Conservation (phyloP, 345 rosid species). For the Chamaenerion angustifolium region DNA sequence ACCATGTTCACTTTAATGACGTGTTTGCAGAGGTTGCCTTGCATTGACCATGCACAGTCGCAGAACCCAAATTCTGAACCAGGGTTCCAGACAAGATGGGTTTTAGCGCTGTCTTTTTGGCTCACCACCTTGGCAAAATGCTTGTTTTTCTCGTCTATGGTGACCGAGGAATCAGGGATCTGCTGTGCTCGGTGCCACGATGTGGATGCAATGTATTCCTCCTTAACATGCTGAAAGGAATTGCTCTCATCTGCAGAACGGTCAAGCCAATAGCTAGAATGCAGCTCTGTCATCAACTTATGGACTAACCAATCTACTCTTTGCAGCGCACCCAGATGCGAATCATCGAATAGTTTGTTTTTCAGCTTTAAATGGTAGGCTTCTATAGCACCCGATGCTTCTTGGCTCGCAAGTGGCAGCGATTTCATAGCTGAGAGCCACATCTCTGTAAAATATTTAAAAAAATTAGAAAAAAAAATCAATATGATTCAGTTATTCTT, state of each 20-base stretch:
- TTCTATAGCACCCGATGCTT: slow-evolving; percentile 91
- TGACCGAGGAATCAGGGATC: slow-evolving; percentile 71
- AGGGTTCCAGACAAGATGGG: slow-evolving; percentile 77
- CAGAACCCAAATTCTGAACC: slow-evolving; percentile 88
- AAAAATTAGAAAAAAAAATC: not conserved
- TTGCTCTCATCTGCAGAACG: slow-evolving; percentile 85
- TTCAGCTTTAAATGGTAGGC: slow-evolving; percentile 92
- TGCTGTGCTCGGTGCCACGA: slow-evolving; percentile 83
- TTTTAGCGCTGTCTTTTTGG: slow-evolving; percentile 36
- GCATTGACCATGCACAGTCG: slow-evolving; percentile 83
- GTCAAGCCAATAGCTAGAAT: slow-evolving; percentile 90
- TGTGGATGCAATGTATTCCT: slow-evolving; percentile 79
- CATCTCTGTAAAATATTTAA: slow-evolving; percentile 67
- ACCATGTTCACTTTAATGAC: slow-evolving; percentile 71
- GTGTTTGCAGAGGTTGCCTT: slow-evolving; percentile 92
- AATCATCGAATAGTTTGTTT: slow-evolving; percentile 70
- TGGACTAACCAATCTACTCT: slow-evolving; percentile 98
- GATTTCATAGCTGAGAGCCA: slow-evolving; percentile 71
- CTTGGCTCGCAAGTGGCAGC: slow-evolving; percentile 96
- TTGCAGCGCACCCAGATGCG: slow-evolving; percentile 81
- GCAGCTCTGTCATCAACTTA: slow-evolving; percentile 83
- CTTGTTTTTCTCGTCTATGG: slow-evolving; percentile 31
- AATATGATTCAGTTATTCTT: not conserved
- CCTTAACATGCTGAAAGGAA: slow-evolving; percentile 78
- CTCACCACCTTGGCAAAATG: slow-evolving; percentile 59